A percentile compares a stretch with the other conserved stretches of the same genome.
Evolutionary conservation across 192 early-diverging fungal genomes (phyloP).

Genomic region (Coemansia biformis): DNA sequence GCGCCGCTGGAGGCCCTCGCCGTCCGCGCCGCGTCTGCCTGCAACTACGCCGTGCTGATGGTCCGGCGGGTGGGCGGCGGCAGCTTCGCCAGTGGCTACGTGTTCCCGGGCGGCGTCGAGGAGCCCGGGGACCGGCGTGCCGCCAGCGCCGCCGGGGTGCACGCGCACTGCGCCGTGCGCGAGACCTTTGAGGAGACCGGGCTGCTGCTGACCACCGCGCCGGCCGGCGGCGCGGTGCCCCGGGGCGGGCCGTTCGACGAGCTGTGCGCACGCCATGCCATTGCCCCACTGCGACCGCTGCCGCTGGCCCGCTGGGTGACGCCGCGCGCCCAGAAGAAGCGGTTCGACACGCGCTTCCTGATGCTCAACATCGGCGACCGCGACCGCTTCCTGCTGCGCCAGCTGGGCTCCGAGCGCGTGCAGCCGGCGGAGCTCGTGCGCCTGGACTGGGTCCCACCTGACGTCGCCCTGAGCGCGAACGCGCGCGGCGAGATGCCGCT

Average conservation of each 20-base stretch:
- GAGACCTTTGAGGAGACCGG: conserved; percentile 84
- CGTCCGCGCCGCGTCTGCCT: conserved; percentile 1
- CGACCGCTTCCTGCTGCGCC: conserved; percentile 9
- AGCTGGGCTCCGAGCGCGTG: conserved; percentile 6
- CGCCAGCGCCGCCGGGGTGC: conserved; percentile 10
- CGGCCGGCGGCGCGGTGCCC: conserved; percentile 10
- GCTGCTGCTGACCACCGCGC: conserved; percentile 53
- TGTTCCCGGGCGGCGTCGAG: conserved; percentile 44
- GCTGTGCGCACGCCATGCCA: conserved; percentile 43
- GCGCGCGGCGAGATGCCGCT: conserved; percentile 43
- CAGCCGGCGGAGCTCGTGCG: conserved; percentile 53
- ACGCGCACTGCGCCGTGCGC: conserved; percentile 61
- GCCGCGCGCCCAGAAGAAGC: conserved; percentile 20
- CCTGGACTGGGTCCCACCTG: conserved; percentile 66
- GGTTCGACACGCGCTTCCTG: conserved; percentile 47
- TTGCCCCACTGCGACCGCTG: conserved; percentile 41
- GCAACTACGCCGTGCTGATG: conserved; percentile 50
- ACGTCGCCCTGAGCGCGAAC: conserved; percentile 54
- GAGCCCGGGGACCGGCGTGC: conserved; percentile 13
- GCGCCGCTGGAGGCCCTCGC: conserved; percentile 11
- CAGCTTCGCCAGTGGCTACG: conserved; percentile 22
- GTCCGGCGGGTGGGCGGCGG: conserved; percentile 31
- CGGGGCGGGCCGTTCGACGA: conserved; percentile 40
- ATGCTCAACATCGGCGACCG: conserved; percentile 13
- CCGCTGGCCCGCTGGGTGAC: conserved; percentile 54